Conservation (phyloP, 2,329 filamentous ascomycete species). For the Colletotrichum sidae region DNA sequence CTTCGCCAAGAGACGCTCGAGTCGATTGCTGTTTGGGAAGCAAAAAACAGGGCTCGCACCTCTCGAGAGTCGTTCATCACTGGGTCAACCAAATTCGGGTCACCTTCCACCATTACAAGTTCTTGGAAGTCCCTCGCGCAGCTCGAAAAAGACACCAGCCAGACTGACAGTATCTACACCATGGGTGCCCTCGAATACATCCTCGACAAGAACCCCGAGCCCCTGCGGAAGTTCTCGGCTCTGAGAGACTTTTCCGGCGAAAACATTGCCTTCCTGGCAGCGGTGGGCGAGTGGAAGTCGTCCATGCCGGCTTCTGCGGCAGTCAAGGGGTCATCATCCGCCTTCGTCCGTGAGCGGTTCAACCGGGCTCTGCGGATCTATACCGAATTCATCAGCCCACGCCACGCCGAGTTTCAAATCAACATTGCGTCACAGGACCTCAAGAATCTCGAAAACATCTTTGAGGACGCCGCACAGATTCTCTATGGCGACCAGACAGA, state of each 20-base stretch:
- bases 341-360: slow-evolving; percentile 62
- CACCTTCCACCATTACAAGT: not conserved
- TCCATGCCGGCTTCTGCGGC: slow-evolving; percentile 41
- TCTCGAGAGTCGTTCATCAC: slow-evolving; percentile 39
- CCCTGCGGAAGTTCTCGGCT: slow-evolving; percentile 73
- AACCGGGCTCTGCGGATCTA: slow-evolving; percentile 72
- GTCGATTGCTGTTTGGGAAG: slow-evolving; percentile 61
- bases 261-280: slow-evolving; percentile 75
- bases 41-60: slow-evolving; percentile 40
- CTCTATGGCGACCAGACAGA: slow-evolving; percentile 51
- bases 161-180: slow-evolving; percentile 49
- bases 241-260: slow-evolving; percentile 76
- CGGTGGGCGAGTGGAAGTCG: slow-evolving; percentile 67
- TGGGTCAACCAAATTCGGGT: slow-evolving; percentile 43
- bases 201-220: slow-evolving; percentile 67
- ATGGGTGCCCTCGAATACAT: slow-evolving; percentile 73
- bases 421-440: slow-evolving; percentile 72
- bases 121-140: slow-evolving; percentile 51
- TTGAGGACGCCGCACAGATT: slow-evolving; percentile 64
- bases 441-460: slow-evolving; percentile 65
- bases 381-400: slow-evolving; percentile 68
- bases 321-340: slow-evolving; percentile 39
- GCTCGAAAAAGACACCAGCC: slow-evolving; percentile 49
- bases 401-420: slow-evolving; percentile 73
- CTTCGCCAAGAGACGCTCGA: slow-evolving; percentile 61